These are phyloP conservation scores for Plectosphaerella cucumerina DNA, from an alignment of 2,329 filamentous ascomycete species.

Conservation along the genomic window DNA sequence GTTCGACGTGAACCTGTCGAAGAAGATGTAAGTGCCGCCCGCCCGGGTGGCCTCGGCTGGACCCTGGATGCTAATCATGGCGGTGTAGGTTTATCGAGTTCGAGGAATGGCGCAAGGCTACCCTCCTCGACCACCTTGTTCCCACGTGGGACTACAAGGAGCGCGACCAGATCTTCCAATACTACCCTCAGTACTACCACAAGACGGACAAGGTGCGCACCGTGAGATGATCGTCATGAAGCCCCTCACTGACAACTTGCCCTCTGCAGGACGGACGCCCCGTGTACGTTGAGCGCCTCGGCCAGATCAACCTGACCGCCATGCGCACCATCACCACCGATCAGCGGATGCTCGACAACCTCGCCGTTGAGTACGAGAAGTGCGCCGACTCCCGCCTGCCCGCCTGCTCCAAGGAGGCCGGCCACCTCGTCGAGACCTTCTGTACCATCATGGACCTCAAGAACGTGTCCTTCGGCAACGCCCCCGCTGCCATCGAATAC, in stretches of 20 bases:
- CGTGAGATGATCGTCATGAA: too few relatives aligned
- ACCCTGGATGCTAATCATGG: not conserved
- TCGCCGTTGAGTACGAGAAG: conserved; percentile 97
- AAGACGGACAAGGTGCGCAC: conserved; percentile 74
- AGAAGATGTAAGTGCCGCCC: conserved; percentile 67
- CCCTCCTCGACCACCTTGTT: conserved; percentile 76
- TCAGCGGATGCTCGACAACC: conserved; percentile 94
- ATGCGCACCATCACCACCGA: conserved; percentile 91
- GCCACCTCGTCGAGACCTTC: conserved; percentile 90
- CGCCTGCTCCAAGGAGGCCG: conserved; percentile 88
- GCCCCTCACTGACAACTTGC: conserved; percentile 4
- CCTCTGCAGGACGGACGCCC: conserved; percentile 78
- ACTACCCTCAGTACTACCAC: conserved; percentile 99
- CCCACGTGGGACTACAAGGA: conserved; percentile 83
- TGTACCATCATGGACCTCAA: conserved; percentile 99
- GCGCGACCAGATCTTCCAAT: conserved; percentile 78
- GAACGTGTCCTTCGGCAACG: conserved; percentile 80
- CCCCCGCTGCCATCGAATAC: conserved; percentile 82
- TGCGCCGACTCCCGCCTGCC: conserved; percentile 88
- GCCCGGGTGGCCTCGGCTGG: not conserved
- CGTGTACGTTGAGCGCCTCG: conserved; percentile 94
- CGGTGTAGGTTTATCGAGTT: conserved; percentile 75
- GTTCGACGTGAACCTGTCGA: conserved; percentile 80
- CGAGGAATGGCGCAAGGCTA: conserved; percentile 88
- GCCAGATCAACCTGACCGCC: conserved; percentile 82